Evolutionary conservation across 805 yeast species (phyloP), one percentile per base, ranked within the genome.

Genomic region (Wickerhamiella vanderwaltii): DNA sequence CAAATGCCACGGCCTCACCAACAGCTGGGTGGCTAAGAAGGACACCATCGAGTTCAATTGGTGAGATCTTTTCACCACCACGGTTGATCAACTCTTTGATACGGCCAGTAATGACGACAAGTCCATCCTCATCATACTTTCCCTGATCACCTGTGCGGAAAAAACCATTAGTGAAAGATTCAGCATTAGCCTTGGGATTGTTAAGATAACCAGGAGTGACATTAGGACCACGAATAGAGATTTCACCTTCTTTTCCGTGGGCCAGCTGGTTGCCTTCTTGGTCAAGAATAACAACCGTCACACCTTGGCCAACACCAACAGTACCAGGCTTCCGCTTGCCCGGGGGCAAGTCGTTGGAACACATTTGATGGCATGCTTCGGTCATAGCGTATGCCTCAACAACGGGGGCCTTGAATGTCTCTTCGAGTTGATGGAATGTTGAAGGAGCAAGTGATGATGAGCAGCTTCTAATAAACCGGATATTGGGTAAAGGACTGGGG

Each of bases 141-240:
- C 86, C 87, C 55, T 79, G 81, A 55, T 80, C 91, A 36, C 91
- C 91, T 4, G 91, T 80, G 48, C 83, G 69, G 71, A 80, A 80
- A 58, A 67, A 79, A 25, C 75, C 75, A 18, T 67, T 64, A 9
- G 85, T 75, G 60, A 76, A 79, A 25, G 78, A 67, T 49, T 76
- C 84, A 29, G 62, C 63, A 48, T 81, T 80, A 29, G 87, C 88
- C 58, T 76, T 75, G 25, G 68, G 69, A 55, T 81, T 81, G 60
- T 79, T 76, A 43, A 78, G 68, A 58, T 80, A 80, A 1, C 87
- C 87, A 7, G 68, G 62, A 6, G 87, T 79, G 38, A 80, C 81
- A 50, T 79, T 76, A 9, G 67, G 65, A 16, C 88, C 91, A 45
- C 68, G 66, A 43, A 79, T 71, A 18, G 76, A 72, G 44, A 80